These are phyloP conservation scores for Nyssa sinensis DNA, from an alignment of 148 eudicot genomes.

Conservation along the genomic window DNA sequence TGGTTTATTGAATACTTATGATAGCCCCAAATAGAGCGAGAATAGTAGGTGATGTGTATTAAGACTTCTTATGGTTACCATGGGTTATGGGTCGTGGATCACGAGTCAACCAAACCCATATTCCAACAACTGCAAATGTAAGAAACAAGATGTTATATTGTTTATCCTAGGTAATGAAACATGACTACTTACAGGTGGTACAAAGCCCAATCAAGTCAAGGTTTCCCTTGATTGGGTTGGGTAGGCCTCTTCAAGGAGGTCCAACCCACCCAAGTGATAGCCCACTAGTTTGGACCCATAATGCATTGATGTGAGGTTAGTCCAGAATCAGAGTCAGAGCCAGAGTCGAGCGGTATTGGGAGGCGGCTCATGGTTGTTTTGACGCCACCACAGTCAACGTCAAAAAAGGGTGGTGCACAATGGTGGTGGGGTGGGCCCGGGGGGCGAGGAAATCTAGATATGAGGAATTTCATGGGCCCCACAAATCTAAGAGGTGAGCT, in stretches of 20 bases:
- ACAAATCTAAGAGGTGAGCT: constrained; percentile 31
- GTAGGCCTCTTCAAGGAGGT: background rate
- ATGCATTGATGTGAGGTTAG: background rate
- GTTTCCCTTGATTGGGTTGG: background rate
- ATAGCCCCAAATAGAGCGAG: too few relatives aligned
- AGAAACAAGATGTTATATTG: too few relatives aligned
- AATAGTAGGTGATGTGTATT: too few relatives aligned
- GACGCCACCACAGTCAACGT: constrained; percentile 10
- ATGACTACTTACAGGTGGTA: background rate
- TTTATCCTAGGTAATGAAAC: too few relatives aligned
- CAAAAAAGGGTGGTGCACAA: background rate
- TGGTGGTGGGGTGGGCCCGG: background rate
- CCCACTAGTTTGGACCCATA: background rate
- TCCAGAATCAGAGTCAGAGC: too few relatives aligned
- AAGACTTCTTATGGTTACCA: too few relatives aligned
- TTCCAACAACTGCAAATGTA: too few relatives aligned
- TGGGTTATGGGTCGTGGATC: too few relatives aligned
- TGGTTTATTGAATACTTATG: too few relatives aligned
- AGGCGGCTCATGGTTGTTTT: background rate
- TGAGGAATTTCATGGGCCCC: constrained; percentile 31
- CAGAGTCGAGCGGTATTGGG: background rate
- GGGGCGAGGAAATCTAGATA: constrained; percentile 14
- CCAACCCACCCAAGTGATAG: background rate
- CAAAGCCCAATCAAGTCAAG: background rate
- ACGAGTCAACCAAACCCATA: too few relatives aligned